These are phyloP conservation scores for Dictyostelium firmibasis DNA, from an alignment of 78 protist species.

Conservation along the genomic window DNA sequence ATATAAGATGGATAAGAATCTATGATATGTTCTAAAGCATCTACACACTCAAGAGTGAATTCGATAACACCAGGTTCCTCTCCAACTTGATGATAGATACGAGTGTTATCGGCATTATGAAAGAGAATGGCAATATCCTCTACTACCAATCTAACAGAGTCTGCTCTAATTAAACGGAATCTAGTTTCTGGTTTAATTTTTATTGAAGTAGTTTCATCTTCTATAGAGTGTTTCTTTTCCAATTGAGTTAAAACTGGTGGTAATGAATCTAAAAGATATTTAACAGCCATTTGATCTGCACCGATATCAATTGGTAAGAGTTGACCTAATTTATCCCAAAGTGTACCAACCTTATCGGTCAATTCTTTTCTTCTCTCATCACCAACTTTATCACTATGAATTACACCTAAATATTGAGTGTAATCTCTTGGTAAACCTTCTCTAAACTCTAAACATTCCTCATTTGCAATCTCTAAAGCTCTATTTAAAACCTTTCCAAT, in stretches of 20 bases:
- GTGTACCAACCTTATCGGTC: conserved; percentile 15
- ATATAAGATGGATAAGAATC: conserved; percentile 56
- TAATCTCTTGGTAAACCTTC: conserved; percentile 72
- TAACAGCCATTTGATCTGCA: conserved; percentile 51
- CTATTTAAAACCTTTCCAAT: conserved; percentile 48
- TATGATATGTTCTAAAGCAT: conserved; percentile 74
- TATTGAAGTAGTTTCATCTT: neutral
- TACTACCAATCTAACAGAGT: conserved; percentile 33
- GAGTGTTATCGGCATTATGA: conserved; percentile 67
- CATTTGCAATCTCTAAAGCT: conserved; percentile 49
- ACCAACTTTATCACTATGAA: conserved; percentile 67
- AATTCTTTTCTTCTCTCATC: conserved; percentile 49
- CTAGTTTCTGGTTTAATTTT: neutral
- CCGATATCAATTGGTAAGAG: conserved; percentile 44
- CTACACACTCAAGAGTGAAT: conserved; percentile 60
- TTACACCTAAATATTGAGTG: conserved; percentile 29
- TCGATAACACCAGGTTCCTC: conserved; percentile 47
- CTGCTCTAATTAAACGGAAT: neutral
- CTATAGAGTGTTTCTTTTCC: conserved; percentile 34
- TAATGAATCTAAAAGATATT: conserved; percentile 3
- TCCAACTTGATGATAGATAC: conserved; percentile 59
- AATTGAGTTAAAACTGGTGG: conserved; percentile 30
- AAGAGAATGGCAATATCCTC: conserved; percentile 57
- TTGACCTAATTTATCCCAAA: conserved; percentile 50
- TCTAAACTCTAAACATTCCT: conserved; percentile 65